These are phyloP conservation scores for Coprinopsis cinerea DNA, from an alignment of 768 basidiomycete species.

Conservation along the genomic window DNA sequence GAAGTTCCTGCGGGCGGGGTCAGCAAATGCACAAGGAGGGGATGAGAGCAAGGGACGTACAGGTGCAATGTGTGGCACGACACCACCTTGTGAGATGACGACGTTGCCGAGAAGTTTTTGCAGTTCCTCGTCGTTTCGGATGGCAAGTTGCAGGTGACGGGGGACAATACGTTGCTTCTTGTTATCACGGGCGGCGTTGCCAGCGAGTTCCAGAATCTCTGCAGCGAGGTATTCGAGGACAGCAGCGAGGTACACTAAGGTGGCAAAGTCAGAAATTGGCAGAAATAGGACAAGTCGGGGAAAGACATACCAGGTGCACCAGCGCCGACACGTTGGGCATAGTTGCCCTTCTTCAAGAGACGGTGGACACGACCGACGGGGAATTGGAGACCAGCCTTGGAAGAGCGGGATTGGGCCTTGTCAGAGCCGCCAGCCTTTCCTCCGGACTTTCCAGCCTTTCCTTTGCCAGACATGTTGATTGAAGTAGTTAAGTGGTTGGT, in stretches of 20 bases:
- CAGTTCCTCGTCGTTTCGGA: conserved; percentile 89
- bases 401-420: conserved; percentile 66
- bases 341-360: conserved; percentile 81
- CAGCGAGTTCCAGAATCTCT: conserved; percentile 91
- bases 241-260: conserved; percentile 80
- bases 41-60: conserved; percentile 16
- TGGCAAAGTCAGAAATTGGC: conserved; percentile 6
- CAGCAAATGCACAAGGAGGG: conserved; percentile 17
- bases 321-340: conserved; percentile 81
- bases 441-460: conserved; percentile 61
- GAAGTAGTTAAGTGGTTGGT: not conserved
- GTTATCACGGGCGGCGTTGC: conserved; percentile 85
- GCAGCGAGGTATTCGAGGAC: conserved; percentile 91
- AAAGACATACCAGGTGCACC: conserved; percentile 68
- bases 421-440: conserved; percentile 51
- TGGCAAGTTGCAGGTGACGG: conserved; percentile 90
- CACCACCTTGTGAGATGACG: conserved; percentile 94
- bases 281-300: not conserved
- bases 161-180: conserved; percentile 96
- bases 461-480: conserved; percentile 9
- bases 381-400: conserved; percentile 76
- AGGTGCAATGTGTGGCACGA: conserved; percentile 71
- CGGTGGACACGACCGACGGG: conserved; percentile 94
- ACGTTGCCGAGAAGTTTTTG: conserved; percentile 56
- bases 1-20: conserved; percentile 33